Evolutionary conservation across 805 yeast genomes (phyloP).

Genomic region (Candida hispaniensis): DNA sequence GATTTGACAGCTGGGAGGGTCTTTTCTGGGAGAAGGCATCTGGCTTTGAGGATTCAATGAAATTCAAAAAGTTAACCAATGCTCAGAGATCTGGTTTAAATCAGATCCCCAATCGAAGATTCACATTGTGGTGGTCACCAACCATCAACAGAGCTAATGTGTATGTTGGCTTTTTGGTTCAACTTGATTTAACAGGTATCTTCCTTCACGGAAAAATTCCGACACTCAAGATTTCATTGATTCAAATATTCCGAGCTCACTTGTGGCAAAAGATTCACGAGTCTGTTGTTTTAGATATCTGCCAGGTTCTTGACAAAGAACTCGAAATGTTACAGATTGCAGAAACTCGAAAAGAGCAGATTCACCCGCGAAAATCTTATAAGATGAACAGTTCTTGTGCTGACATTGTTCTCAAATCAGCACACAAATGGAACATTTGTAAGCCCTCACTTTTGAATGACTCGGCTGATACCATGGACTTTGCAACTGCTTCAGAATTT

Average conservation of each 20-base stretch:
- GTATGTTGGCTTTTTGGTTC: constrained; percentile 94
- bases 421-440: constrained; percentile 67
- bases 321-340: constrained; percentile 74
- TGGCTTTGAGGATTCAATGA: constrained; percentile 93
- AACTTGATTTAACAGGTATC: constrained; percentile 90
- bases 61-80: constrained; percentile 86
- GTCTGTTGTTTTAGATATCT: constrained; percentile 81
- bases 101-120: constrained; percentile 95
- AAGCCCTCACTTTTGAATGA: constrained; percentile 73
- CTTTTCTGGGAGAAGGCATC: constrained; percentile 96
- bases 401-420: constrained; percentile 67
- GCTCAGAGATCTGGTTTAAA: constrained; percentile 96
- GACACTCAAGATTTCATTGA: constrained; percentile 85
- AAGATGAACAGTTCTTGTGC: constrained; percentile 95
- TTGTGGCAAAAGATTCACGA: constrained; percentile 99
- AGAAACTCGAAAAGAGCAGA: constrained; percentile 77
- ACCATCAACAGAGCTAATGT: constrained; percentile 97
- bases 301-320: constrained; percentile 85
- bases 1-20: constrained; percentile 98
- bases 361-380: constrained; percentile 95
- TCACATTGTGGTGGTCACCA: constrained; percentile 99
- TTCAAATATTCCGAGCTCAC: constrained; percentile 95
- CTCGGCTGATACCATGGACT: constrained; percentile 51
- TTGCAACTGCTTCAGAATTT: constrained; percentile 49
- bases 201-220: constrained; percentile 97